These are phyloP conservation scores for Alternaria brassicae DNA, from an alignment of 2,329 filamentous ascomycete species.

Conservation along the genomic window DNA sequence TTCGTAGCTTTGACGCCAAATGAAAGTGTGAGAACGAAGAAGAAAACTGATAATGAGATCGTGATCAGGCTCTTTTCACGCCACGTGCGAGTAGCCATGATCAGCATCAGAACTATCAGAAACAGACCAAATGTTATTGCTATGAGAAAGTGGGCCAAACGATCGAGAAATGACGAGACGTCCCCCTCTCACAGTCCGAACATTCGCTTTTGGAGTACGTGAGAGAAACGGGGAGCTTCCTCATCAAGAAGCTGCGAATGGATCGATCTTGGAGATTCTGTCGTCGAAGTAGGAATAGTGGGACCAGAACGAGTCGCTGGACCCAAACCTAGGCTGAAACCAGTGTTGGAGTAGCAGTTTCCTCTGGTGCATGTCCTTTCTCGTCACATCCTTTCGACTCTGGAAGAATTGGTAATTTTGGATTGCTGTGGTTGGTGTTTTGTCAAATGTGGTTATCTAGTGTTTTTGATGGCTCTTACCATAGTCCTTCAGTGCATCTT, in stretches of 20 bases:
- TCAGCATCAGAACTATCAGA: not conserved
- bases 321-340: not conserved
- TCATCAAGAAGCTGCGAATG: not conserved
- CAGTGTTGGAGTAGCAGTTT: not conserved
- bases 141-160: not conserved
- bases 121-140: not conserved
- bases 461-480: too few species aligned
- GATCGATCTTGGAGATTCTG: fast-evolving
- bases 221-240: not conserved
- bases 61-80: not conserved
- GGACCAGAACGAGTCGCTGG: not conserved
- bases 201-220: not conserved
- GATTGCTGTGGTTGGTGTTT: not conserved
- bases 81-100: not conserved
- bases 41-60: fast-evolving
- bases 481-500: not conserved
- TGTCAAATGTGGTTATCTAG: too few species aligned
- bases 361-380: not conserved
- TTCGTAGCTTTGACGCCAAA: not conserved
- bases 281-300: not conserved
- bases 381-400: not conserved
- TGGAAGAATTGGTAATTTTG: not conserved
- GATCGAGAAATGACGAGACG: too few species aligned
- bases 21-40: not conserved
- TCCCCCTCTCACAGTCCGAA: fast-evolving